Percentiles rank a stretch among this genome's conserved stretches.
phyloP scores from a whole-genome alignment of 2,329 filamentous ascomycete species.

The Aspergillus arachidicola region DNA sequence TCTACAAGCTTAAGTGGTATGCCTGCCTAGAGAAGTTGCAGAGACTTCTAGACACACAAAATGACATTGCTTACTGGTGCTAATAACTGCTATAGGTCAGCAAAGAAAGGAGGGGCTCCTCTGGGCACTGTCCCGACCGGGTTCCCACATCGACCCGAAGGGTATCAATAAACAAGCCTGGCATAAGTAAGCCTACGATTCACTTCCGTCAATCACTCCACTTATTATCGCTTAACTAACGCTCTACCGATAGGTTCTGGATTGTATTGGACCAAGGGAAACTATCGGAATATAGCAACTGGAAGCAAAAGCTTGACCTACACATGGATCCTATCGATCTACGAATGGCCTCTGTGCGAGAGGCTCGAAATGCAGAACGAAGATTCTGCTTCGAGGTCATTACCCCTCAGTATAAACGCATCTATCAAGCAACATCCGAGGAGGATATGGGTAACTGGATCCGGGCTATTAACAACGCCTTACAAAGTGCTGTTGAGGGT shows the following conservation, averaged over 20 bases:
- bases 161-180: conserved; percentile 96
- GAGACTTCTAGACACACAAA: background rate
- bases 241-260: conserved; percentile 73
- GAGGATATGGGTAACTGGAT: conserved; percentile 99
- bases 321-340: conserved; percentile 98
- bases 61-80: conserved; percentile 37
- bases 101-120: conserved; percentile 91
- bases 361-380: conserved; percentile 90
- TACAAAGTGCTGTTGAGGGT: conserved; percentile 93
- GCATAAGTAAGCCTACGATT: conserved; percentile 73
- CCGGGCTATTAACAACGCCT: conserved; percentile 89
- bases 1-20: conserved; percentile 26
- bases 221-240: background rate
- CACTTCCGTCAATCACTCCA: background rate
- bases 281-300: conserved; percentile 97
- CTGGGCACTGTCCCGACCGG: conserved; percentile 91
- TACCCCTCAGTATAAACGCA: conserved; percentile 90
- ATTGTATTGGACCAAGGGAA: conserved; percentile 96
- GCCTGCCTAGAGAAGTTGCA: conserved; percentile 41
- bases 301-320: conserved; percentile 94
- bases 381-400: conserved; percentile 99
- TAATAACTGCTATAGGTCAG: conserved; percentile 60
- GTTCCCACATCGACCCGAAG: conserved; percentile 92
- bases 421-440: conserved; percentile 96
- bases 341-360: conserved; percentile 92